Evolutionary conservation across 2,329 filamentous ascomycete genomes (phyloP).

Genomic region (Parascedosporium putredinis): DNA sequence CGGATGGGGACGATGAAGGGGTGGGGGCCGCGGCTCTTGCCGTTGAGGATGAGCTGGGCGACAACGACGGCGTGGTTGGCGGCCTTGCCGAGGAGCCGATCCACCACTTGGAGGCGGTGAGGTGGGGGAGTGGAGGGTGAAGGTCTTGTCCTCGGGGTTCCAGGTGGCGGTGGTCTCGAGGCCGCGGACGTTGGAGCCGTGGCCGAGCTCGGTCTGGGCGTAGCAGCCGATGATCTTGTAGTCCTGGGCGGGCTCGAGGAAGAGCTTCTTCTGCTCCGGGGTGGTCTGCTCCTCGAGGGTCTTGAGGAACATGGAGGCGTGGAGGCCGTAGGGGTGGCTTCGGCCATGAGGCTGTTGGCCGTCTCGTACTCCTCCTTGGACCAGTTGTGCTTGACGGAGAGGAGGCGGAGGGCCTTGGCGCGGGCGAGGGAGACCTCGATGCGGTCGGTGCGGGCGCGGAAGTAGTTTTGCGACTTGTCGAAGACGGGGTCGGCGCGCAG

Average conservation of each 20-base stretch:
- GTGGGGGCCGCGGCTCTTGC: slow-evolving; percentile 62
- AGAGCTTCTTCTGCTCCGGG: slow-evolving; percentile 62
- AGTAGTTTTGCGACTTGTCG: slow-evolving; percentile 71
- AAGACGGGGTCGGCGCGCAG: slow-evolving; percentile 60
- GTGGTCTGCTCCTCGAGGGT: slow-evolving; percentile 63
- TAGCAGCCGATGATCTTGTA: slow-evolving; percentile 72
- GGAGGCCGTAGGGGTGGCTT: slow-evolving; percentile 67
- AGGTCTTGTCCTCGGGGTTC: slow-evolving; percentile 64
- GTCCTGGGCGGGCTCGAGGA: slow-evolving; percentile 55
- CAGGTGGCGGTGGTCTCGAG: slow-evolving; percentile 65
- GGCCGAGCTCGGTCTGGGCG: slow-evolving; percentile 70
- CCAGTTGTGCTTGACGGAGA: slow-evolving; percentile 62
- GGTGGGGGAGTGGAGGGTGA: slow-evolving; percentile 63
- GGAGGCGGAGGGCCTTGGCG: slow-evolving; percentile 58
- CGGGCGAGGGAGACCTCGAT: slow-evolving; percentile 60
- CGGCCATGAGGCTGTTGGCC: slow-evolving; percentile 60
- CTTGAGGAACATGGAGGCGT: slow-evolving; percentile 40
- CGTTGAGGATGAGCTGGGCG: slow-evolving; percentile 61
- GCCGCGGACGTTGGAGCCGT: slow-evolving; percentile 66
- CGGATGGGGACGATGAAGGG: slow-evolving; percentile 70
- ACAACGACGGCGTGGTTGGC: slow-evolving; percentile 73
- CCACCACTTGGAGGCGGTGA: slow-evolving; percentile 79
- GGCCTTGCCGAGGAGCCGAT: slow-evolving; percentile 67
- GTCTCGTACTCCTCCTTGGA: slow-evolving; percentile 48
- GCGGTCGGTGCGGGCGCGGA: slow-evolving; percentile 56